A percentile compares a stretch with the other conserved stretches of the same genome.
Conservation (phyloP, 2,329 filamentous ascomycete species). For the Ilyonectria robusta region DNA sequence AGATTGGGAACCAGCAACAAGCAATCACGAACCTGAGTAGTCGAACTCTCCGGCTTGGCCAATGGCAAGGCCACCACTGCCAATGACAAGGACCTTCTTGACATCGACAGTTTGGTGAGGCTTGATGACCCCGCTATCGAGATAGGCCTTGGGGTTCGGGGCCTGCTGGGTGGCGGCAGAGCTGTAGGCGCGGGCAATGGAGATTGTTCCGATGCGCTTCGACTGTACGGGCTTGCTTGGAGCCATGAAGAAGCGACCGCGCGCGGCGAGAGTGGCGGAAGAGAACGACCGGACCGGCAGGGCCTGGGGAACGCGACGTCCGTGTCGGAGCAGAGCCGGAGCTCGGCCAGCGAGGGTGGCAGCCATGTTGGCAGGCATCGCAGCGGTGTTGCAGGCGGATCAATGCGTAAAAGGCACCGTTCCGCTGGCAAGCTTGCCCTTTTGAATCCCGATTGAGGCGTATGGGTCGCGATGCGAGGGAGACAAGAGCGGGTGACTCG, state of each 20-base stretch:
- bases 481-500: constrained; percentile 47
- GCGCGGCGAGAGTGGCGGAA: constrained; percentile 52
- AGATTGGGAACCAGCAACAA: constrained; percentile 15
- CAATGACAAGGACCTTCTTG: constrained; percentile 97
- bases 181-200: constrained; percentile 59
- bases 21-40: constrained; percentile 84
- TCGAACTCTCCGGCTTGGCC: constrained; percentile 98
- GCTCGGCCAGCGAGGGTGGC: constrained; percentile 68
- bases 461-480: constrained; percentile 40
- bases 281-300: constrained; percentile 62
- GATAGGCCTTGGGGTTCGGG: constrained; percentile 87
- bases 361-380: constrained; percentile 59
- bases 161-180: constrained; percentile 72
- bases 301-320: constrained; percentile 63
- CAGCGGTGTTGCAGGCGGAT: constrained; percentile 49
- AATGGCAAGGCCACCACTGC: constrained; percentile 94
- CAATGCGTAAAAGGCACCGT: constrained; percentile 55
- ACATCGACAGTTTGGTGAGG: constrained; percentile 86
- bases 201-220: constrained; percentile 65
- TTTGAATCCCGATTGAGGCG: constrained; percentile 50
- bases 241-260: constrained; percentile 44
- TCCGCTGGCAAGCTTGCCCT: constrained; percentile 53
- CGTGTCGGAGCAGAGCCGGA: constrained; percentile 70
- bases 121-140: constrained; percentile 89
- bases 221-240: constrained; percentile 49